Conservation (phyloP, 176 grass and related monocot species). For the Musa itinerans region DNA sequence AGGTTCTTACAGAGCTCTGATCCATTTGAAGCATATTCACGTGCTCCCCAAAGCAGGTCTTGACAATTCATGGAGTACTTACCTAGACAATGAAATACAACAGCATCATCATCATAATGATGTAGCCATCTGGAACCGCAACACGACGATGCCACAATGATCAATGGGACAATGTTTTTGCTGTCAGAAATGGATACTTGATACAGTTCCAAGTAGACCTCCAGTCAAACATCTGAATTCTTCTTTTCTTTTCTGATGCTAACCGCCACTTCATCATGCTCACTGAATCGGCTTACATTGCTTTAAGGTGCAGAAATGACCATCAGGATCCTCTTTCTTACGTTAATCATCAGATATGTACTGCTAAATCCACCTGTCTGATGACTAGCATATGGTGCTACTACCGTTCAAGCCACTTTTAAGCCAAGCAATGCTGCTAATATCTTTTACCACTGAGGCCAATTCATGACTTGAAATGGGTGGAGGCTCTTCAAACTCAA, state of each 20-base stretch:
- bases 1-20: neutral
- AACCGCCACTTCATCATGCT: neutral
- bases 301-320: too few relatives aligned
- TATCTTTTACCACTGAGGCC: slow-evolving; percentile 64
- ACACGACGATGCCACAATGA: too few relatives aligned
- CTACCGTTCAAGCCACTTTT: slow-evolving; percentile 61
- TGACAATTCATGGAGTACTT: neutral
- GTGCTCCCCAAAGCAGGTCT: too few relatives aligned
- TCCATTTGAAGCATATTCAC: too few relatives aligned
- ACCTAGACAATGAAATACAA: too few relatives aligned
- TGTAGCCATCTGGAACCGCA: neutral
- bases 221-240: neutral
- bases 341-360: neutral
- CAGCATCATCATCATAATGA: neutral
- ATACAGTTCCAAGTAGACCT: neutral
- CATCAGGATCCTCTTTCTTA: neutral
- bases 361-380: neutral
- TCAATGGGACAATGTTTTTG: neutral
- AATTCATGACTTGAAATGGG: slow-evolving; percentile 59
- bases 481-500: slow-evolving; percentile 68
- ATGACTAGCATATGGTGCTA: slow-evolving; percentile 16
- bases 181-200: neutral
- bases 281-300: too few relatives aligned
- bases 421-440: slow-evolving; percentile 99
- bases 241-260: neutral